These are phyloP conservation scores for Quercus agrifolia DNA, from an alignment of 306 rosid genomes.

Conservation along the genomic window DNA sequence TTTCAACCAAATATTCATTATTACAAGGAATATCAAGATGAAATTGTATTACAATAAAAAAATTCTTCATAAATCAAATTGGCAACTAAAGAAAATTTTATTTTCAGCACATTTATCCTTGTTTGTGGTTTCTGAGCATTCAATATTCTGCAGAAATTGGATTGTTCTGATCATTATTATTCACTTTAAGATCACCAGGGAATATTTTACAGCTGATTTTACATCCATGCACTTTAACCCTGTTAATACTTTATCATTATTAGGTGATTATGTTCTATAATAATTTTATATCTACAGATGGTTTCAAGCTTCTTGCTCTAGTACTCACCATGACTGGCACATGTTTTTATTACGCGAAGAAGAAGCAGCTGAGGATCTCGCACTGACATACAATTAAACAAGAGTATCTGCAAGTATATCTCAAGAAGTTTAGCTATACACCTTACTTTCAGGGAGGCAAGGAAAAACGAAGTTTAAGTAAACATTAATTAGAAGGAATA, in stretches of 20 bases:
- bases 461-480: not conserved
- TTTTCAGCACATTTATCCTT: not conserved
- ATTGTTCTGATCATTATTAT: not conserved
- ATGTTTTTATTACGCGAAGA: slow-evolving; percentile 72
- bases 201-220: not conserved
- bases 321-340: slow-evolving; percentile 76
- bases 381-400: slow-evolving; percentile 92
- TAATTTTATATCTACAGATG: slow-evolving; percentile 10
- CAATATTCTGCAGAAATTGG: slow-evolving; percentile 7
- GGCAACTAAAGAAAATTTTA: not conserved
- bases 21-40: not conserved
- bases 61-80: not conserved
- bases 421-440: slow-evolving; percentile 4
- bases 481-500: slow-evolving; percentile 12
- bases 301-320: not conserved
- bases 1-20: slow-evolving; percentile 12
- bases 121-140: not conserved
- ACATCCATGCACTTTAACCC: not conserved
- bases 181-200: not conserved
- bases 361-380: slow-evolving; percentile 89
- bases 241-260: not conserved
- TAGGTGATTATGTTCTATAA: slow-evolving; percentile 2
- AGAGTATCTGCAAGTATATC: slow-evolving; percentile 60
- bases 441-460: too few species aligned
- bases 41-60: slow-evolving; percentile 4